A percentile compares a stretch with the other conserved stretches of the same genome.
These are phyloP conservation scores for Eragrostis tef DNA, from an alignment of 202 grass and related monocot genomes.

Conservation along the genomic window DNA sequence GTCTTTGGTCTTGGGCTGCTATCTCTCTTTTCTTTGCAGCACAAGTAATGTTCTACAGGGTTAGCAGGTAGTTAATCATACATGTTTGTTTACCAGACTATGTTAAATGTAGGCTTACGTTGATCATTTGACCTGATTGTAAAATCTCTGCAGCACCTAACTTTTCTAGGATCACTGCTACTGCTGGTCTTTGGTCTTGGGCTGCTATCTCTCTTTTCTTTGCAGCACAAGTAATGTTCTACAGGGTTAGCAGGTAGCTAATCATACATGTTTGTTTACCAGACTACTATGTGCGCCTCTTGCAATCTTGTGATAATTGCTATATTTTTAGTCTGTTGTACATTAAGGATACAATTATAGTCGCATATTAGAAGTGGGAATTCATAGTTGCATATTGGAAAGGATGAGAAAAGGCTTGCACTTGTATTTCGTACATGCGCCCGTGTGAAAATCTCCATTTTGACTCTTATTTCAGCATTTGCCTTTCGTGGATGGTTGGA, in stretches of 20 bases:
- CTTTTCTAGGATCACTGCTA: slow-evolving; percentile 78
- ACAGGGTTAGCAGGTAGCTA: slow-evolving; percentile 91
- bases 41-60: slow-evolving; percentile 84
- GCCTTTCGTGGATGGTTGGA: slow-evolving; percentile 36
- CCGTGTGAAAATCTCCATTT: slow-evolving; percentile 6
- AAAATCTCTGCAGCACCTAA: slow-evolving; percentile 61
- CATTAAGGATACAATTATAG: slow-evolving; percentile 7
- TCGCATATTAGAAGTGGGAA: not conserved
- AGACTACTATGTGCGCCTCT: slow-evolving; percentile 9
- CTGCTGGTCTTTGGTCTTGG: slow-evolving; percentile 86
- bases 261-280: slow-evolving; percentile 32
- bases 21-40: slow-evolving; percentile 80
- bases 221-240: slow-evolving; percentile 77
- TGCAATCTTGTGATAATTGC: not conserved
- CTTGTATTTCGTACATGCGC: slow-evolving; percentile 10
- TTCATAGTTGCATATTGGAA: not conserved
- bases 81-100: slow-evolving; percentile 31
- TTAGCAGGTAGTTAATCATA: slow-evolving; percentile 74
- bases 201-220: slow-evolving; percentile 77
- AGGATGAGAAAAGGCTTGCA: slow-evolving; percentile 13
- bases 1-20: slow-evolving; percentile 82
- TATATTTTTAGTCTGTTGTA: slow-evolving; percentile 30
- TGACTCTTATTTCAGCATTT: slow-evolving; percentile 4
- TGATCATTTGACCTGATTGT: slow-evolving; percentile 50
- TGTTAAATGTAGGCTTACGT: slow-evolving; percentile 23